phyloP scores from a whole-genome alignment of 805 yeast genomes.

The Jamesozyma spencerorum region DNA sequence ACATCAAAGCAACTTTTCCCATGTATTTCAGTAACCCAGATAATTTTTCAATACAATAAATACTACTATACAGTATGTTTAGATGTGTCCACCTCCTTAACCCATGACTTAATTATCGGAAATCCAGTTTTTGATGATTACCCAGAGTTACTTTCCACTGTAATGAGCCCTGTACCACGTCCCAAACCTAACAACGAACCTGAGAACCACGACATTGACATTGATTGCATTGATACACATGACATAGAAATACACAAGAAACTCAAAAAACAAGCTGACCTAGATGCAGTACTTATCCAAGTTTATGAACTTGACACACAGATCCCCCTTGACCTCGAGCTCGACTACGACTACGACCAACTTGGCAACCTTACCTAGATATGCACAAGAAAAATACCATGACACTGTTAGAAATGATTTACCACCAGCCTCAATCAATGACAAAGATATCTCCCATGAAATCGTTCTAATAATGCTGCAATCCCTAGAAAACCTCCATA shows the following conservation, averaged over 20 bases:
- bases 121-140: not conserved
- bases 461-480: not conserved
- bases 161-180: not conserved
- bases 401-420: not conserved
- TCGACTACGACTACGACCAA: not conserved
- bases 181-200: not conserved
- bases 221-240: not conserved
- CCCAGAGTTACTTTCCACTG: not conserved
- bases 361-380: not conserved
- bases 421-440: not conserved
- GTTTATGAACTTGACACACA: not conserved
- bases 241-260: not conserved
- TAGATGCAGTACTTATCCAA: not conserved
- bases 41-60: not conserved
- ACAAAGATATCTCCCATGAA: not conserved
- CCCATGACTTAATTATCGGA: not conserved
- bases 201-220: not conserved
- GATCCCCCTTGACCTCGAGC: not conserved
- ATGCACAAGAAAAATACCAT: not conserved
- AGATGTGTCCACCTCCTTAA: not conserved
- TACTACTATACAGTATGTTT: not conserved
- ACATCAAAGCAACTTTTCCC: not conserved
- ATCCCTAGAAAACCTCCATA: not conserved
- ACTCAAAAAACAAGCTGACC: not conserved
- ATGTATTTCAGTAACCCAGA: not conserved